Conservation (phyloP, 2,329 filamentous ascomycete species). For the Lasiodiplodia sp. region DNA sequence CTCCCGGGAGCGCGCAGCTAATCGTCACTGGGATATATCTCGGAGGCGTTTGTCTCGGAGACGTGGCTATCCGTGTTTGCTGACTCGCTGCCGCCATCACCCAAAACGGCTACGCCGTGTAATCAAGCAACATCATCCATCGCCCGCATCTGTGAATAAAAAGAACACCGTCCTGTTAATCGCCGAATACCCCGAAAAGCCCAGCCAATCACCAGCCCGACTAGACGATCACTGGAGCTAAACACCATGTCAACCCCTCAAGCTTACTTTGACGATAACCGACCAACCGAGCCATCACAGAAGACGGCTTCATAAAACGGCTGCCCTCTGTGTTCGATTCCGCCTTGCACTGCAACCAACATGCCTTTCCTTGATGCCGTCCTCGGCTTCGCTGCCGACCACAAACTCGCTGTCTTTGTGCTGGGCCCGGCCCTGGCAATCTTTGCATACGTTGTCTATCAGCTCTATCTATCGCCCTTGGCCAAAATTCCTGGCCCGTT, state of each 20-base stretch:
- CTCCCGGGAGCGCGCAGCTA: neutral
- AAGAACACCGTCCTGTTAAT: neutral
- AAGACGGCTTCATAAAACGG: conserved; percentile 14
- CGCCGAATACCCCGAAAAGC: conserved; percentile 17
- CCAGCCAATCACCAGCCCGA: neutral
- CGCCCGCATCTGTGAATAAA: neutral
- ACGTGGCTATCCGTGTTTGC: neutral
- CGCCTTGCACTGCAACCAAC: neutral
- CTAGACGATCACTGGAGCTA: neutral
- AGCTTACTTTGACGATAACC: neutral
- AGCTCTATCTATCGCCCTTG: conserved; percentile 36
- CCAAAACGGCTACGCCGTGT: neutral
- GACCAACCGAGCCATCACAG: neutral
- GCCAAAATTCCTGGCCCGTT: conserved; percentile 40
- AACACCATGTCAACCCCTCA: conserved; percentile 22
- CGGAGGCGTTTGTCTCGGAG: too few species aligned
- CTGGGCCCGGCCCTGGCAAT: neutral
- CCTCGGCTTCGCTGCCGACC: neutral
- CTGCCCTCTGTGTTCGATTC: neutral
- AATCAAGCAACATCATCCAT: neutral
- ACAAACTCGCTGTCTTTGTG: conserved; percentile 1
- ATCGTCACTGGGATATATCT: too few species aligned
- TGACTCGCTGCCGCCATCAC: neutral
- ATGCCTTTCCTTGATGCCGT: conserved; percentile 23
- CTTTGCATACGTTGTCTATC: conserved; percentile 32